phyloP scores from a whole-genome alignment of 2,329 filamentous ascomycete genomes.

The Pleomassaria siparia region DNA sequence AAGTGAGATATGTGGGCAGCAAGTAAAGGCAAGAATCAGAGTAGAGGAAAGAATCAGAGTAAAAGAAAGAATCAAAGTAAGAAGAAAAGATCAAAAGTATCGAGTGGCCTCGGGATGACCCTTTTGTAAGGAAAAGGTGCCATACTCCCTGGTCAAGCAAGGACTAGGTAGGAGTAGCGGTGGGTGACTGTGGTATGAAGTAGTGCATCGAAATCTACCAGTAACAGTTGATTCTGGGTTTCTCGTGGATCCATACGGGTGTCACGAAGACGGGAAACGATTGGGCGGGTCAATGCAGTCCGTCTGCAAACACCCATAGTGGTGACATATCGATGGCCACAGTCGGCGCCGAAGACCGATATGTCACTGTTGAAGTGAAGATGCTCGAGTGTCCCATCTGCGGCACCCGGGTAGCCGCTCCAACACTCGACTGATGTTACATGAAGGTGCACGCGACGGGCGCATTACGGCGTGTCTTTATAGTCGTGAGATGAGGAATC shows the following conservation, averaged over 20 bases:
- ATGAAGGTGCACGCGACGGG: no score
- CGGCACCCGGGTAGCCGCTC: background rate
- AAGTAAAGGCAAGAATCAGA: no score
- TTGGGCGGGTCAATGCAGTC: background rate
- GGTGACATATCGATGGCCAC: slow-evolving; percentile 1
- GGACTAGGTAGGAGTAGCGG: background rate
- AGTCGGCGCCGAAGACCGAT: background rate
- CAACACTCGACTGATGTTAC: no score
- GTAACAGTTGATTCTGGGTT: background rate
- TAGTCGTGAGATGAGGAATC: no score
- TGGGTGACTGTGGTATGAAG: background rate
- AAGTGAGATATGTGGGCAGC: no score
- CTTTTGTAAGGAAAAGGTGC: background rate
- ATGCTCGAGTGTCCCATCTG: background rate
- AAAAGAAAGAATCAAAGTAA: background rate
- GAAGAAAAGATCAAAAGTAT: background rate
- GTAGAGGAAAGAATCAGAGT: no score
- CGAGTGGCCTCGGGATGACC: background rate
- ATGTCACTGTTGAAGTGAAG: background rate
- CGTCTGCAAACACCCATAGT: background rate
- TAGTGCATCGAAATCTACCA: background rate
- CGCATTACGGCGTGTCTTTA: no score
- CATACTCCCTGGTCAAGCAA: background rate
- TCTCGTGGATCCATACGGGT: background rate
- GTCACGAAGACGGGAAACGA: background rate